Percentiles rank a stretch among this genome's conserved stretches.
phyloP scores from a whole-genome alignment of 805 yeast species.

The Priceomyces haplophilus region DNA sequence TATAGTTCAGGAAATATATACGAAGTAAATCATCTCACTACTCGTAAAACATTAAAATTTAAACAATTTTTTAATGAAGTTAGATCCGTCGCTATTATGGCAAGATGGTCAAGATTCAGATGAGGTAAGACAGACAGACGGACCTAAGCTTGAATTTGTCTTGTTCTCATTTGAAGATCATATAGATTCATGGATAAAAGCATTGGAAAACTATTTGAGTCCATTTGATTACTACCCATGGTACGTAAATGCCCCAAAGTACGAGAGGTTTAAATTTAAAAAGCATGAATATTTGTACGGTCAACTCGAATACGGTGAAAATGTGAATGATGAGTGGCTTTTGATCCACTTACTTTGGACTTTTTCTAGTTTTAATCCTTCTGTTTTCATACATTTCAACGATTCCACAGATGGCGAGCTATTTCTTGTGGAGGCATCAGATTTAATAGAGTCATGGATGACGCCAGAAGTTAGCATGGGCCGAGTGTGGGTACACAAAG shows the following conservation, averaged over 20 bases:
- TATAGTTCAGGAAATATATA: conserved; percentile 2
- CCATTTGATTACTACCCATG: conserved; percentile 25
- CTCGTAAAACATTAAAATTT: background rate
- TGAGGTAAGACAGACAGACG: conserved; percentile 6
- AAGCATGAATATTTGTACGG: conserved; percentile 34
- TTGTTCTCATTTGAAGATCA: conserved; percentile 6
- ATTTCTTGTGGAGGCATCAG: conserved; percentile 48
- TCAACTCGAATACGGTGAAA: conserved; percentile 42
- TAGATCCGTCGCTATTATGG: conserved; percentile 12
- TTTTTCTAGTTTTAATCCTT: conserved; percentile 28
- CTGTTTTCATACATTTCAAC: conserved; percentile 41
- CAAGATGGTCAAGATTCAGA: conserved; percentile 9
- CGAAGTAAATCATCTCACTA: background rate
- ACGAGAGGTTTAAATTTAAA: conserved; percentile 6
- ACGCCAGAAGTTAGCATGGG: conserved; percentile 46
- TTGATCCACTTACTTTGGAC: conserved; percentile 38
- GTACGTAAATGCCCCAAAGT: conserved; percentile 8
- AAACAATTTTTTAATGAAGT: background rate
- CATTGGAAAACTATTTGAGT: conserved; percentile 10
- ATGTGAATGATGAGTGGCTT: conserved; percentile 44
- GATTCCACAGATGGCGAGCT: conserved; percentile 57
- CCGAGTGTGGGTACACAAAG: conserved; percentile 51
- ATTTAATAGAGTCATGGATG: conserved; percentile 46
- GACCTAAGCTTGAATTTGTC: conserved; percentile 7
- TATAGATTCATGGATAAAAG: conserved; percentile 3